These are phyloP conservation scores for Malassezia vespertilionis DNA, from an alignment of 1,284 basidiomycete genomes.

Conservation along the genomic window DNA sequence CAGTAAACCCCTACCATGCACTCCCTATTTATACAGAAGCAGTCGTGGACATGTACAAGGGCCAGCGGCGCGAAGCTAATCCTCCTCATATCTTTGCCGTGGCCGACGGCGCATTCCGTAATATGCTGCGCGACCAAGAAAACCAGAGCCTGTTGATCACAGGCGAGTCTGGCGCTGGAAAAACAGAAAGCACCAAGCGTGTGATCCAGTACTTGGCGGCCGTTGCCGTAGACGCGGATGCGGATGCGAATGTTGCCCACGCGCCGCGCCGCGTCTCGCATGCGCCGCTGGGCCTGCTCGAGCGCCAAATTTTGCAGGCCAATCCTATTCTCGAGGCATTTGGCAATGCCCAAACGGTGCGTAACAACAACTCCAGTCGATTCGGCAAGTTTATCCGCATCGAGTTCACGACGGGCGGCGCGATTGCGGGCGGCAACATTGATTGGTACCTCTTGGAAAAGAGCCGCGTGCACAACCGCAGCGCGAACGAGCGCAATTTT, in stretches of 20 bases:
- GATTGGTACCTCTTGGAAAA: conserved; percentile 99
- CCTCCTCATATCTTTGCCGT: conserved; percentile 95
- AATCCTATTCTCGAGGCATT: conserved; percentile 97
- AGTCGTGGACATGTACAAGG: conserved; percentile 86
- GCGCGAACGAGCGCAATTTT: conserved; percentile 66
- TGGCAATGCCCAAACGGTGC: conserved; percentile 94
- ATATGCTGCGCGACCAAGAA: conserved; percentile 93
- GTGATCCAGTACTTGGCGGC: conserved; percentile 98
- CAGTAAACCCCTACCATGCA: conserved; percentile 90
- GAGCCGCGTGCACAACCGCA: conserved; percentile 60
- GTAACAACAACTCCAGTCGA: conserved; percentile 97
- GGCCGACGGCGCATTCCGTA: conserved; percentile 93
- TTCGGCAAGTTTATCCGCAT: conserved; percentile 96
- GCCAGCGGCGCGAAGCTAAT: conserved; percentile 82
- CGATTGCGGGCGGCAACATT: conserved; percentile 94
- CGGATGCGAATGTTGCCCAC: conserved; percentile 16
- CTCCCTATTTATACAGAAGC: conserved; percentile 84
- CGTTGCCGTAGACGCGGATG: conserved; percentile 59
- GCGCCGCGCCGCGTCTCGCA: conserved; percentile 29
- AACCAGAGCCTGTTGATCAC: conserved; percentile 97
- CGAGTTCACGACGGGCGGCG: conserved; percentile 81
- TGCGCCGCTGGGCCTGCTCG: conserved; percentile 64
- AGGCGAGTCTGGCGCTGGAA: conserved; percentile 98
- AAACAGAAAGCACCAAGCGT: conserved; percentile 99
- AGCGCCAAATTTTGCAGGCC: conserved; percentile 91